phyloP scores from a whole-genome alignment of 2,329 filamentous ascomycete genomes.

The Cladophialophora psammophila region DNA sequence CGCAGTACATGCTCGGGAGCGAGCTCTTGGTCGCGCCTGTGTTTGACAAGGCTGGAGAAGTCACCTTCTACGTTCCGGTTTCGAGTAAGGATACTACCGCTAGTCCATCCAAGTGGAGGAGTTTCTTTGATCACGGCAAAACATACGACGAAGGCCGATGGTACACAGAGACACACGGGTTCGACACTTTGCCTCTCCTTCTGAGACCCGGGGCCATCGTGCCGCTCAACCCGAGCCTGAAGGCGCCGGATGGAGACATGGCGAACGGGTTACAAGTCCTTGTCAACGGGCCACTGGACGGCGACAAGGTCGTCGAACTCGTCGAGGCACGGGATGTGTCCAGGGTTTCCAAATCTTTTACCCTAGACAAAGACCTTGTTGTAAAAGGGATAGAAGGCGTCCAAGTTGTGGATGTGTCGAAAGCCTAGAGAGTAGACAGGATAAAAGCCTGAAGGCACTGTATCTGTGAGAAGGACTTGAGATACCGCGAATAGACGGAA shows the following conservation, averaged over 20 bases:
- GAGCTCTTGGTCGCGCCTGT: slow-evolving; percentile 70
- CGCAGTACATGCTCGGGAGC: slow-evolving; percentile 76
- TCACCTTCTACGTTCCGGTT: slow-evolving; percentile 68
- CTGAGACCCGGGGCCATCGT: slow-evolving; percentile 61
- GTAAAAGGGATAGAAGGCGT: slow-evolving; percentile 4
- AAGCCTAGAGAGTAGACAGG: slow-evolving; percentile 8
- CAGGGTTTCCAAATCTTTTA: slow-evolving; percentile 10
- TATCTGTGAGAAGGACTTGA: too few species aligned
- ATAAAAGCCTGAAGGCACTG: too few species aligned
- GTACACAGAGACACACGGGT: slow-evolving; percentile 67
- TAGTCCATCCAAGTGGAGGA: slow-evolving; percentile 59
- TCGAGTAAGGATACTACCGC: slow-evolving; percentile 44
- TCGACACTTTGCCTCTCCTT: slow-evolving; percentile 66
- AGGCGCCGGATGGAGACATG: slow-evolving; percentile 57
- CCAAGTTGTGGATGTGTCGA: slow-evolving; percentile 15
- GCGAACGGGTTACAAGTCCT: slow-evolving; percentile 50
- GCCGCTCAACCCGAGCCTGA: slow-evolving; percentile 60
- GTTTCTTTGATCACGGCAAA: slow-evolving; percentile 55
- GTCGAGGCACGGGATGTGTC: slow-evolving; percentile 16
- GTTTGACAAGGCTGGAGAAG: slow-evolving; percentile 68
- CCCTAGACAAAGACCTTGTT: slow-evolving; percentile 1
- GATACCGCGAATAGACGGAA: too few species aligned
- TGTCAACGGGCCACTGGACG: slow-evolving; percentile 68
- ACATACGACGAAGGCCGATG: slow-evolving; percentile 55
- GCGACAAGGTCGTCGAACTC: slow-evolving; percentile 44